These are phyloP conservation scores for Fusarium liriodendri DNA, from an alignment of 2,329 filamentous ascomycete species.

Conservation along the genomic window DNA sequence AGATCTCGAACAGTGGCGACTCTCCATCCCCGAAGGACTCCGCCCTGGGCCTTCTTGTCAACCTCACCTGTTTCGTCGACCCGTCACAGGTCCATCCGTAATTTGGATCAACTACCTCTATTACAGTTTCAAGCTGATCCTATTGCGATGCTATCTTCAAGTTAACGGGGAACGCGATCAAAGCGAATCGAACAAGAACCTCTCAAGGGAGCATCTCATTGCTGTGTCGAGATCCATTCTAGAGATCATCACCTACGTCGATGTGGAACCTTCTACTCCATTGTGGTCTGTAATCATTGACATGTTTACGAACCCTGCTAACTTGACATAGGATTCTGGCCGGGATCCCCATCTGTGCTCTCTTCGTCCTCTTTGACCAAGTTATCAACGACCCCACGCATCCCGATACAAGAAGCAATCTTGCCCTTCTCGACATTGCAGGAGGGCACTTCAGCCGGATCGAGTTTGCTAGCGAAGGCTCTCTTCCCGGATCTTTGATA, in stretches of 20 bases:
- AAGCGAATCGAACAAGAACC: not conserved
- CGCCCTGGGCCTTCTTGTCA: not conserved
- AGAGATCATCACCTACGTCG: constrained; percentile 33
- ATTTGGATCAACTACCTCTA: constrained; percentile 38
- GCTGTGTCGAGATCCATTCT: constrained; percentile 28
- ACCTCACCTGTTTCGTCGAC: constrained; percentile 2
- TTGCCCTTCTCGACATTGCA: constrained; percentile 35
- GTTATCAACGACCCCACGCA: constrained; percentile 32
- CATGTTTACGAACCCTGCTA: not conserved
- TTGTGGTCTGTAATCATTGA: constrained; percentile 19
- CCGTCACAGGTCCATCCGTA: constrained; percentile 8
- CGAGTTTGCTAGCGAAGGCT: constrained; percentile 32
- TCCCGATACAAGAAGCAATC: constrained; percentile 25
- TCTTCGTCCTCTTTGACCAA: constrained; percentile 38
- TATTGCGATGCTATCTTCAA: constrained; percentile 22
- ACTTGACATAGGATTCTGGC: constrained; percentile 28
- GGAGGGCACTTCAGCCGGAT: constrained; percentile 35
- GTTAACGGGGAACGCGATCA: not conserved
- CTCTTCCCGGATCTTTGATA: constrained; percentile 26
- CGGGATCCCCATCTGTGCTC: constrained; percentile 32
- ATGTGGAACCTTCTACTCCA: constrained; percentile 35
- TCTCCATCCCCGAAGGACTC: constrained; percentile 19
- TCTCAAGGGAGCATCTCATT: constrained; percentile 13
- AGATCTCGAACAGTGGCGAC: constrained; percentile 32
- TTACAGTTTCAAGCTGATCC: constrained; percentile 30